Evolutionary conservation across 2,329 filamentous ascomycete species (phyloP).

Genomic region (Tolypocladium endophyticum): DNA sequence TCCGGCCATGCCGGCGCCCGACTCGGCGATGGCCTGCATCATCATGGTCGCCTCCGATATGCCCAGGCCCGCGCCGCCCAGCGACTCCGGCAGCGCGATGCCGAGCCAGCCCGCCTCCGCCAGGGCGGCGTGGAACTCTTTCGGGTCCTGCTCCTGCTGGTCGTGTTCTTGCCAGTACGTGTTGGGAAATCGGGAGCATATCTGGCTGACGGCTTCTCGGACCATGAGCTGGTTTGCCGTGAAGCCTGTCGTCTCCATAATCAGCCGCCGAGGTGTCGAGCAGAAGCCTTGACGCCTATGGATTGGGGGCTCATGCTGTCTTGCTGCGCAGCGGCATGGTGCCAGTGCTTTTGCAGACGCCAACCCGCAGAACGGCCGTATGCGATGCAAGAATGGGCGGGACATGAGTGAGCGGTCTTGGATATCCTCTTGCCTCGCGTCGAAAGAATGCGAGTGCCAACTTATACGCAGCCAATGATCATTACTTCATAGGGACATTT

Average conservation of each 20-base stretch:
- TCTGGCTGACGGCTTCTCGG: conserved; percentile 55
- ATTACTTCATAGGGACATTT: neutral
- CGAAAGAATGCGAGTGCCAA: neutral
- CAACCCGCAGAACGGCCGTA: neutral
- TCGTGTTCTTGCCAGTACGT: conserved; percentile 70
- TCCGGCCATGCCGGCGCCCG: conserved; percentile 68
- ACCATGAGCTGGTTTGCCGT: conserved; percentile 63
- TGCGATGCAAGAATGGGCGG: neutral
- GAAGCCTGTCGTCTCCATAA: conserved; percentile 68
- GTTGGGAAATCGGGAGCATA: conserved; percentile 62
- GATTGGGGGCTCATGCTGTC: neutral
- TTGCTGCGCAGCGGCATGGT: neutral
- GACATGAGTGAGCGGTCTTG: neutral
- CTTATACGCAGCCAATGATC: neutral
- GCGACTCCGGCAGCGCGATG: conserved; percentile 63
- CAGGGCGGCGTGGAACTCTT: conserved; percentile 64
- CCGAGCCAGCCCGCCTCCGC: conserved; percentile 72
- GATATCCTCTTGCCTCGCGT: neutral
- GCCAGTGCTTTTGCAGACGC: neutral
- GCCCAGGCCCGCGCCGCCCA: conserved; percentile 65
- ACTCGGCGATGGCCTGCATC: conserved; percentile 73
- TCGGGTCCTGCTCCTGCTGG: conserved; percentile 58
- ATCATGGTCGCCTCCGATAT: conserved; percentile 81
- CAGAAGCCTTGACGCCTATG: conserved; percentile 16
- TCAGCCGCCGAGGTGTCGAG: conserved; percentile 17